Evolutionary conservation across 352 stramenopile genomes (phyloP), one percentile per base, ranked within the genome.

Genomic region (Pythium sp.): DNA sequence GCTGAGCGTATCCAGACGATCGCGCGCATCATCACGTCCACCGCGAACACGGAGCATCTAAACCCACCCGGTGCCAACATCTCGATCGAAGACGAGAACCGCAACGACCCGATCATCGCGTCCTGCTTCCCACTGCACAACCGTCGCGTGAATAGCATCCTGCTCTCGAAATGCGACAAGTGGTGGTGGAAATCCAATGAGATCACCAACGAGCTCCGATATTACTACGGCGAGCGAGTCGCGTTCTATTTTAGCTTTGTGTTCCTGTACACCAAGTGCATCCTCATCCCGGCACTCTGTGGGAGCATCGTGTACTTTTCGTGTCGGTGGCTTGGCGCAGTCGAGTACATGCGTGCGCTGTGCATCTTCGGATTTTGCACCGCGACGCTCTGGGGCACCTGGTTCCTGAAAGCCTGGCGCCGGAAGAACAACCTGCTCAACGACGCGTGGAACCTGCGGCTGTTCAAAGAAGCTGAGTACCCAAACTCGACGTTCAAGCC

Each of bases 391-490:
- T 95, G 87, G 87, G 87, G 87, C 9, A 86, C 87, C 12, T 83
- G 71, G 26, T 93, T 92, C 64, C 78, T 95, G 57, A 93, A 95
- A 56, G 68, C 76, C 18, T 95, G 87, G 87, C 76, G 78, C 0
- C 75, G 87, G 49, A 86, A 93, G 70, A 95, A 93, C 66, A 90
- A 90, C 14, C 47, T 89, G 30, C 77, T 95, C 9, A 93, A 93
- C 53, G 84, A 95, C 65, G 82, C 72, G 57, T 95, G 87, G 87
- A 95, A 95, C 46, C 49, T 95, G 9, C 80, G 87, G 0, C 72
- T 95, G 28, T 93, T 95, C 69, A 95, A 95, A 62, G 87, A 95
- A 72, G 87, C 87, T 14, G 86, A 95, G 57, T 95, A 95, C 55
- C 84, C 87, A 7, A 95, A 95, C 67, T 63, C 84, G 36, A 89